Evolutionary conservation across 257 asterid species (phyloP), one percentile per base, ranked within the genome.

Genomic region (Salvia splendens): DNA sequence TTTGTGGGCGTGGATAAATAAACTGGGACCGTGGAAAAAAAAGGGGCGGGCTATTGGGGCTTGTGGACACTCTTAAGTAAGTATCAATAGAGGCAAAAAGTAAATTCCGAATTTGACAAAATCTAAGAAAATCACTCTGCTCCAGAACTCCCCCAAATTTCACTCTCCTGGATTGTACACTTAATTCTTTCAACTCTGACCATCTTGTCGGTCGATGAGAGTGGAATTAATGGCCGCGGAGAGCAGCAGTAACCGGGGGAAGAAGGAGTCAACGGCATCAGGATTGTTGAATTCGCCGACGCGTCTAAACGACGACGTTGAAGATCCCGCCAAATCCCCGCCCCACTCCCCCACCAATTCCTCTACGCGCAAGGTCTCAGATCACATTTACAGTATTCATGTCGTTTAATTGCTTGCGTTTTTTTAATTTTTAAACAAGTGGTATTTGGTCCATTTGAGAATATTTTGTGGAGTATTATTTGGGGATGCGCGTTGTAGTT

Each of bases 341-440:
- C 97, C 97, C 17, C 81, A 68, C 69, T 83, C 97, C 49, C 89
- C 97, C 62, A 88, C 81, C 67, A 88, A 73, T 72, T 88, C 96
- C 69, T 88, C 97, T 54, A 86, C 96, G 48, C 92, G 97, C 68
- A 83, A 88, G 97, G 97, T 88, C 20, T 57, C 10, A 43, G 32
- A 35, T 67, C 17, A 12, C 28, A 30, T 15, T 14, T 49, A 50
- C 12, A n/a, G 0, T 30, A 8, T 45, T 43, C 38, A 24, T 40
- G 50, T 9, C 6, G 38, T 3, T 1, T 32, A 35, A 9, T 16
- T n/a, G n/a, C 3, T 8, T 1, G 7, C 32, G 0, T 11, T 42
- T 11, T 41, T 2, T 1, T 0, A 8, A 10, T 11, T 12, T 5
- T 43, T 3, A 42, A 20, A 20, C 24, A 24, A 41, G 66, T 10